These are phyloP conservation scores for Avicennia marina DNA, from an alignment of 257 asterid genomes.

Conservation along the genomic window DNA sequence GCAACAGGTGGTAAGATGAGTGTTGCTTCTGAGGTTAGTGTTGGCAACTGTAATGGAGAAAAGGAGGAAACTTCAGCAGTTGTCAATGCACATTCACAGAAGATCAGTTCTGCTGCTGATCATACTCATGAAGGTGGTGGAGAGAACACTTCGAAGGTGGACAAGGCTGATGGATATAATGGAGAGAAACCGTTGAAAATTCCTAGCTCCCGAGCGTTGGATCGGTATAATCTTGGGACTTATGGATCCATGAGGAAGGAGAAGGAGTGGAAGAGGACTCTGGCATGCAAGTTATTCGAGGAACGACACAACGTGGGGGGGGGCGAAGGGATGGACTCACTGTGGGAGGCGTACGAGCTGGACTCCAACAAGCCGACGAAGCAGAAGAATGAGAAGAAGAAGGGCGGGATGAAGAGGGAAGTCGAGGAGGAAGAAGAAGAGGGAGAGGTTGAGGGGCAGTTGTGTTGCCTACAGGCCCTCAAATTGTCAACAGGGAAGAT, in stretches of 20 bases:
- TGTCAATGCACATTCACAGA: conserved; percentile 27
- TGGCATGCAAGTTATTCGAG: conserved; percentile 8
- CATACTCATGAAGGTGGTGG: neutral
- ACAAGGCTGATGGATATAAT: neutral
- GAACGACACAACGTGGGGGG: conserved; percentile 49
- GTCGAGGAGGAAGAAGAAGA: conserved; percentile 18
- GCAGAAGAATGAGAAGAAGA: conserved; percentile 18
- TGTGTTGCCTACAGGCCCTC: conserved; percentile 77
- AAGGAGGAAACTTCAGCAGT: conserved; percentile 10
- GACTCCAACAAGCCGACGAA: conserved; percentile 26
- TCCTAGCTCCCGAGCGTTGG: too few relatives aligned
- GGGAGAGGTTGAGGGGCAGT: conserved; percentile 29
- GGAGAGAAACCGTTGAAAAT: neutral
- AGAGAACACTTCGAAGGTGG: neutral
- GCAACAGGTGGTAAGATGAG: conserved; percentile 10
- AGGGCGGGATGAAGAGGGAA: conserved; percentile 9
- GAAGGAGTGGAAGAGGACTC: conserved; percentile 14
- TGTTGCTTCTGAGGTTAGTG: neutral
- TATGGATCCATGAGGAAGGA: conserved; percentile 9
- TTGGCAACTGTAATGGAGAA: conserved; percentile 1
- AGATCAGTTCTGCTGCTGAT: conserved; percentile 14
- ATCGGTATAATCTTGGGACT: neutral
- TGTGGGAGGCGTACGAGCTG: conserved; percentile 78
- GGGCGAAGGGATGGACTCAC: conserved; percentile 79
- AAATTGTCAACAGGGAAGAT: conserved; percentile 77